Evolutionary conservation across 768 basidiomycete genomes (phyloP), one percentile per base, ranked within the genome.

Genomic region (Suillus discolor): DNA sequence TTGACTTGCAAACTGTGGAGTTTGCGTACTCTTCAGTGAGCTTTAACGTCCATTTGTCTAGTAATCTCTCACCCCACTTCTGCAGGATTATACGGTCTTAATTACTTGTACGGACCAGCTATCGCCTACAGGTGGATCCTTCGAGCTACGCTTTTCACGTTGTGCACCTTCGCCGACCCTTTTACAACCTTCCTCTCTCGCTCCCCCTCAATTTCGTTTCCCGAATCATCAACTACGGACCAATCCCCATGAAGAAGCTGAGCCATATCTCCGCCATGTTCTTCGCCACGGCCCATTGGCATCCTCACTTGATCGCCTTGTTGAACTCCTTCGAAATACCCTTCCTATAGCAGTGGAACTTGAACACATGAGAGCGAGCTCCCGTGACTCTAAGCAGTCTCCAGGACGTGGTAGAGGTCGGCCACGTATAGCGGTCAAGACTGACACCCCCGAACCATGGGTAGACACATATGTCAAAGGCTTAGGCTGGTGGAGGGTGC

Each of bases 1-100:
- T 97, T 75, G 94, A 97, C 75, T 79, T 97, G 18, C 94, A 94
- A 71, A 94, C 93, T 0, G 94, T 96, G n/a, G 90, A 95, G 71
- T 91, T 97, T 72, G 87, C 88, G 2, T 96, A 96, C 73, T 85
- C 90, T 12, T 78, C 78, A 62, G 91, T 87, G 73, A 67, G 80
- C 66, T 66, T 3, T 39, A 57, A 18, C 54, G 47, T 11, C 12
- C 12, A 25, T 25, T 31, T 51, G 57, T 41, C 42, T 12, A 20
- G 1, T 12, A 6, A 49, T 18, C 5, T 60, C 38, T 66, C 25
- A 69, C 39, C 4, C 34, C 31, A 16, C 15, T 39, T 60, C 25
- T 45, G 39, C 63, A 92, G 90, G 88, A 89, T 72, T 93, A 91
- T 73, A 85, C 89, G 0, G 88, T 94, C 49, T 86, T 89, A 13